Evolutionary conservation across 768 basidiomycete genomes (phyloP).

Genomic region (Lactarius evosmus): DNA sequence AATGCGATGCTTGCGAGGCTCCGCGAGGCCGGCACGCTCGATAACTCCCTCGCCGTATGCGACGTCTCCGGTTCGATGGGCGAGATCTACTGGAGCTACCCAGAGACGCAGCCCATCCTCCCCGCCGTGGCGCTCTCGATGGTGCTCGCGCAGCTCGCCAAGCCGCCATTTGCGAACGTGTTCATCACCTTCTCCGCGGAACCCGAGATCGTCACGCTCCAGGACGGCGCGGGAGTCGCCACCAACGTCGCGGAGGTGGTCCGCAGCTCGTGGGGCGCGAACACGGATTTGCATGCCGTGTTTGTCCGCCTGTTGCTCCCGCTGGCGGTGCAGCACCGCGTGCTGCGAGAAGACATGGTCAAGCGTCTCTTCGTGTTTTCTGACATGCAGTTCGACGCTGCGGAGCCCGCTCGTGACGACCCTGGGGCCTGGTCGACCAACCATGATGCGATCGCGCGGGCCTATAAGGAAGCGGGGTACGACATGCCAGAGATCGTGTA

Average conservation of each 20-base stretch:
- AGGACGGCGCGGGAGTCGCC: slow-evolving; percentile 40
- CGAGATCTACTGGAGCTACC: slow-evolving; percentile 8
- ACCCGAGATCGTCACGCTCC: slow-evolving; percentile 51
- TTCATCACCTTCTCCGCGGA: slow-evolving; percentile 65
- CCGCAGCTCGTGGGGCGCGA: slow-evolving; percentile 46
- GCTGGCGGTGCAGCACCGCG: slow-evolving; percentile 50
- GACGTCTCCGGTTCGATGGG: slow-evolving; percentile 80
- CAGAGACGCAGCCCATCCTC: slow-evolving; percentile 44
- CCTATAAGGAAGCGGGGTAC: slow-evolving; percentile 61
- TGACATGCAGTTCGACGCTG: slow-evolving; percentile 72
- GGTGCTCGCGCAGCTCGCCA: slow-evolving; percentile 57
- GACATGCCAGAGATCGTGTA: slow-evolving; percentile 71
- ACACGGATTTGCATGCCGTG: slow-evolving; percentile 60
- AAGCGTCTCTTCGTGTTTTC: slow-evolving; percentile 73
- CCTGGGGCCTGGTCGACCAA: slow-evolving; percentile 55
- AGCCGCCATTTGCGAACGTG: slow-evolving; percentile 58
- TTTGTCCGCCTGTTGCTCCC: slow-evolving; percentile 62
- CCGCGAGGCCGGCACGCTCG: slow-evolving; percentile 52
- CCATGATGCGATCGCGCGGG: slow-evolving; percentile 52
- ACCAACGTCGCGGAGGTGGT: slow-evolving; percentile 41
- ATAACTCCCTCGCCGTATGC: slow-evolving; percentile 63
- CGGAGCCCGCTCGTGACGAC: slow-evolving; percentile 5
- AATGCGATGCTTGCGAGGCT: slow-evolving; percentile 51
- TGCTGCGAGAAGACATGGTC: slow-evolving; percentile 70
- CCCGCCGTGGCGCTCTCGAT: slow-evolving; percentile 66